A percentile compares a stretch with the other conserved stretches of the same genome.
phyloP scores from a whole-genome alignment of 2,329 filamentous ascomycete genomes.

The Waltergamsia citrina region DNA sequence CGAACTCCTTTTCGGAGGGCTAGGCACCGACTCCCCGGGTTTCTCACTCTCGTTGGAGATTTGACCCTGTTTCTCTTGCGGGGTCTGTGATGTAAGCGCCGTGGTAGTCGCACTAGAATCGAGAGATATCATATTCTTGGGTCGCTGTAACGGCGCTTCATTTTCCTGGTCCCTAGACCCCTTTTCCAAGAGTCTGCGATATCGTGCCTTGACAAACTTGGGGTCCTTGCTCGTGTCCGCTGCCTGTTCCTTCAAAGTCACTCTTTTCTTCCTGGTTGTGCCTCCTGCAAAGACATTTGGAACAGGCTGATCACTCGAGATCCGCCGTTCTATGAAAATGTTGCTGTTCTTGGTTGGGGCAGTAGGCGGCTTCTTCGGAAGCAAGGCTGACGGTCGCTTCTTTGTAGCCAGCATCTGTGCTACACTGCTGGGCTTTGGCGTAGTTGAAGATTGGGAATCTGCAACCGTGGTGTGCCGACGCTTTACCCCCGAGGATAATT shows the following conservation, averaged over 20 bases:
- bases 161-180: slow-evolving; percentile 29
- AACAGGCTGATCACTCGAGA: background rate
- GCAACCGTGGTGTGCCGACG: no score
- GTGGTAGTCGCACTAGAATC: slow-evolving; percentile 13
- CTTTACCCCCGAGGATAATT: no score
- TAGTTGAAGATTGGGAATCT: no score
- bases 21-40: background rate
- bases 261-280: slow-evolving; percentile 17
- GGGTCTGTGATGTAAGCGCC: background rate
- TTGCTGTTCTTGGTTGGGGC: background rate
- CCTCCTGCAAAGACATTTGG: background rate
- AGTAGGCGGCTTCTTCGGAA: background rate
- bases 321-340: background rate
- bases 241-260: slow-evolving; percentile 25
- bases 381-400: no score
- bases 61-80: background rate
- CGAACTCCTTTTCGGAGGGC: background rate
- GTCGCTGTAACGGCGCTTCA: slow-evolving; percentile 22
- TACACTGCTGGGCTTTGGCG: no score
- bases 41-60: background rate
- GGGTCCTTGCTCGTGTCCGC: slow-evolving; percentile 28
- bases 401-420: background rate
- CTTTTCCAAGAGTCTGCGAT: slow-evolving; percentile 29
- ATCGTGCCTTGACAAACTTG: slow-evolving; percentile 26
- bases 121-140: slow-evolving; percentile 17